Percentiles rank a stretch among this genome's conserved stretches.
Conservation (phyloP, 164 flowering plant species). For the Cinnamomum micranthum region DNA sequence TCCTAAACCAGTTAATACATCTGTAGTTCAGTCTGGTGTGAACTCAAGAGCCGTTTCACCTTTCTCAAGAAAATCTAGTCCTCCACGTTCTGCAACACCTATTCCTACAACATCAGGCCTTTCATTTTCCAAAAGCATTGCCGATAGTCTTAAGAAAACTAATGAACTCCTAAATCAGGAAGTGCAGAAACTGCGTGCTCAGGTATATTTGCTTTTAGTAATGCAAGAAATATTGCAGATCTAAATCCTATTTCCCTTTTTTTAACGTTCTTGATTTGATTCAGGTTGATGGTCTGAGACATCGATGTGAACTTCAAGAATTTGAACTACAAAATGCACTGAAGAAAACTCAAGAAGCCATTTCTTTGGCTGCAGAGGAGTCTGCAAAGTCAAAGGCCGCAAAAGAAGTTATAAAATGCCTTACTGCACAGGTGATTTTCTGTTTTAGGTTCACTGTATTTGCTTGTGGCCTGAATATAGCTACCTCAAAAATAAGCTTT, state of each 20-base stretch:
- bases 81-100: slow-evolving; percentile 96
- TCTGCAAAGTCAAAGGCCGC: slow-evolving; percentile 88
- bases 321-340: slow-evolving; percentile 72
- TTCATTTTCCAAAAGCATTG: slow-evolving; percentile 77
- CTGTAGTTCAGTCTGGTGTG: slow-evolving; percentile 45
- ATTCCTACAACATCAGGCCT: slow-evolving; percentile 88
- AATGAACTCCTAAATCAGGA: slow-evolving; percentile 93
- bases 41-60: slow-evolving; percentile 93
- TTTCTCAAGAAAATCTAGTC: slow-evolving; percentile 89
- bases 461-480: background rate
- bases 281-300: slow-evolving; percentile 77
- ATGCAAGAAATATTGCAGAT: slow-evolving; percentile 2
- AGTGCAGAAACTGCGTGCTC: slow-evolving; percentile 72
- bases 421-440: slow-evolving; percentile 77
- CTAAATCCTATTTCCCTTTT: slow-evolving; percentile 5
- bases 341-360: slow-evolving; percentile 81
- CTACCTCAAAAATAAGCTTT: background rate
- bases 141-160: slow-evolving; percentile 96
- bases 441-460: background rate
- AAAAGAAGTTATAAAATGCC: slow-evolving; percentile 93
- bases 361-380: slow-evolving; percentile 82
- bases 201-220: slow-evolving; percentile 42
- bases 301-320: slow-evolving; percentile 82
- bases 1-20: slow-evolving; percentile 60
- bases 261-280: slow-evolving; percentile 18